Conservation (phyloP, 768 basidiomycete species). For the Rhizopogon vesiculosus region DNA sequence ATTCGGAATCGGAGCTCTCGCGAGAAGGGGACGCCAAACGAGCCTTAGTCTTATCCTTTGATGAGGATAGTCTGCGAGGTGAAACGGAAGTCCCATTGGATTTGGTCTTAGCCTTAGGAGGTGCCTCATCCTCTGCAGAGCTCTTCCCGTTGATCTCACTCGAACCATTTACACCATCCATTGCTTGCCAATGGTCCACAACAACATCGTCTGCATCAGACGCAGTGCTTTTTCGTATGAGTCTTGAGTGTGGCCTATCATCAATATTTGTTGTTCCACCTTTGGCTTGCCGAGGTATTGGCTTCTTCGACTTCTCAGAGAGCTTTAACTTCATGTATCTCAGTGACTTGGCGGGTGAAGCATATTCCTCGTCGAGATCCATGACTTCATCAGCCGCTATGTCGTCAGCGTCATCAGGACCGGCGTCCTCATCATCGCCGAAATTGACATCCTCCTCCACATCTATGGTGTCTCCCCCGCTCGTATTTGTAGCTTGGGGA, state of each 20-base stretch:
- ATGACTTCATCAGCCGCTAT: background rate
- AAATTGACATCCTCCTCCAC: constrained; percentile 19
- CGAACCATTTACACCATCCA: background rate
- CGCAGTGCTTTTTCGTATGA: background rate
- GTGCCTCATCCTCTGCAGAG: background rate
- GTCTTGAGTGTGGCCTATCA: background rate
- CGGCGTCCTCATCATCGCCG: constrained; percentile 7
- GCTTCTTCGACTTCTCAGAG: background rate
- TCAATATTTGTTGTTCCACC: background rate
- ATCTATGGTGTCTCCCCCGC: constrained; percentile 17
- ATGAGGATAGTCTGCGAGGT: background rate
- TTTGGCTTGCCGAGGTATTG: background rate
- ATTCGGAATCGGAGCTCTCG: background rate
- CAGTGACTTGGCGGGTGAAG: background rate
- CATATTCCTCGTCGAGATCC: constrained; percentile 4
- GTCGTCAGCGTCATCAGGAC: constrained; percentile 6
- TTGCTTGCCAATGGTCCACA: background rate
- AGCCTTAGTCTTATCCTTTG: background rate
- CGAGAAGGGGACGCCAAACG: background rate
- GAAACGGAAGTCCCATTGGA: background rate
- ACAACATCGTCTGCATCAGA: background rate
- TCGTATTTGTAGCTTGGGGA: constrained; percentile 13
- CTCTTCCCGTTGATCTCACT: background rate
- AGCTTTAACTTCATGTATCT: constrained; percentile 1
- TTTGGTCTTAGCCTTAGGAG: background rate